Evolutionary conservation across 495 filamentous ascomycete species (phyloP).

Genomic region (Tuber brumale): DNA sequence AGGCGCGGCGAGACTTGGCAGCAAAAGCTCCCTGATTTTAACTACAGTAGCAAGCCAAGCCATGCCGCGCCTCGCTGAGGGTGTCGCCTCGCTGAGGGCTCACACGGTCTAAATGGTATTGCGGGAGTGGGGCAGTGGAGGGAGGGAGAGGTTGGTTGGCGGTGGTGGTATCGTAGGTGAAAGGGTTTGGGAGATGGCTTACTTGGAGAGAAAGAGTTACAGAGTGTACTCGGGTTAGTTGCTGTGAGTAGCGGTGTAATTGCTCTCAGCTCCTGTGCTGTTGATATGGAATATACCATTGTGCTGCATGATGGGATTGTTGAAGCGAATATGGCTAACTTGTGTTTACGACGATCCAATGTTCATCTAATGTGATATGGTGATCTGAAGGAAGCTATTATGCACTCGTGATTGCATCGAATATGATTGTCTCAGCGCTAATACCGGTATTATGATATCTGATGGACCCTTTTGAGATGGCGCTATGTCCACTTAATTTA

Average conservation of each 20-base stretch:
- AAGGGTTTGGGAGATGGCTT: not conserved
- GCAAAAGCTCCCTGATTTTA: no score
- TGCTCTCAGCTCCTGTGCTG: not conserved
- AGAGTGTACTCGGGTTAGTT: not conserved
- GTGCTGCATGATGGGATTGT: not conserved
- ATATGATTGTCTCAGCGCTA: not conserved
- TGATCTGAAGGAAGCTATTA: not conserved
- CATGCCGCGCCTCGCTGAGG: no score
- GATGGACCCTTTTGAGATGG: not conserved
- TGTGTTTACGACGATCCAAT: not conserved
- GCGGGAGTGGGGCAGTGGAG: not conserved
- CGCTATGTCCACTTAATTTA: not conserved
- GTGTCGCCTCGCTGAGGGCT: no score
- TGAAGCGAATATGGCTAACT: not conserved
- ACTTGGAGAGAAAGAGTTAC: not conserved
- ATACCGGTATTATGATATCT: not conserved
- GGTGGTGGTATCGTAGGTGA: not conserved
- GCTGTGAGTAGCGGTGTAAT: not conserved
- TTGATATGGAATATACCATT: not conserved
- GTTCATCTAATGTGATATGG: not conserved
- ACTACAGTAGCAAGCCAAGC: no score
- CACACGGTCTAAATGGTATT: no score
- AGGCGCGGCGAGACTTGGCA: no score
- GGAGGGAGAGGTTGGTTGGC: not conserved
- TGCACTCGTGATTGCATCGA: not conserved